Evolutionary conservation across 2,329 filamentous ascomycete species (phyloP).

Genomic region (Penicillium occitanis): DNA sequence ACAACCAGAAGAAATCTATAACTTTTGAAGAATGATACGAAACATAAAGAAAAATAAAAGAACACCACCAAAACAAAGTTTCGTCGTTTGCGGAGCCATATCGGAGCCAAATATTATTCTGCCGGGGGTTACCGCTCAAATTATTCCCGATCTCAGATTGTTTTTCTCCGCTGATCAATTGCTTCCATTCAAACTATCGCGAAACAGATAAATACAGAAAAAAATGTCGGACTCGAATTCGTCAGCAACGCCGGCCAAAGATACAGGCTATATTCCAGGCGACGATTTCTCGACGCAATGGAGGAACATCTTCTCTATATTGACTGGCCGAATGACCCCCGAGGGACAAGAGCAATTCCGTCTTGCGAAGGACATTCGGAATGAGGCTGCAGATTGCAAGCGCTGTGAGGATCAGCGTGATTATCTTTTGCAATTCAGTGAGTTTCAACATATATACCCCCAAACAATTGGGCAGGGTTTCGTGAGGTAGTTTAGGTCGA

Average conservation of each 20-base stretch:
- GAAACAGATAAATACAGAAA: neutral
- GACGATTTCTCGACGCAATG: slow-evolving; percentile 57
- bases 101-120: slow-evolving; percentile 18
- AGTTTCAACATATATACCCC: slow-evolving; percentile 20
- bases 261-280: slow-evolving; percentile 41
- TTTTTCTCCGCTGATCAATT: neutral
- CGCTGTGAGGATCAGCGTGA: slow-evolving; percentile 79
- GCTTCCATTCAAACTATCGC: neutral
- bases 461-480: too few species aligned
- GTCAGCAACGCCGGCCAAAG: slow-evolving; percentile 25
- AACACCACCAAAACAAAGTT: slow-evolving; percentile 9
- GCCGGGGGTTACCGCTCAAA: slow-evolving; percentile 12
- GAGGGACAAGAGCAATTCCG: slow-evolving; percentile 75
- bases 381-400: slow-evolving; percentile 75
- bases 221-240: slow-evolving; percentile 18
- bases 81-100: slow-evolving; percentile 19
- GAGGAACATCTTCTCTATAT: slow-evolving; percentile 82
- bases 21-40: neutral
- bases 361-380: slow-evolving; percentile 68
- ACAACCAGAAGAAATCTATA: neutral
- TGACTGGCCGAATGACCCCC: slow-evolving; percentile 69
- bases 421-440: slow-evolving; percentile 76
- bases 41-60: neutral
- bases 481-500: too few species aligned
- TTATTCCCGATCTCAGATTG: slow-evolving; percentile 1